phyloP scores from a whole-genome alignment of 345 rosid genomes.

The Lepidium africanum region DNA sequence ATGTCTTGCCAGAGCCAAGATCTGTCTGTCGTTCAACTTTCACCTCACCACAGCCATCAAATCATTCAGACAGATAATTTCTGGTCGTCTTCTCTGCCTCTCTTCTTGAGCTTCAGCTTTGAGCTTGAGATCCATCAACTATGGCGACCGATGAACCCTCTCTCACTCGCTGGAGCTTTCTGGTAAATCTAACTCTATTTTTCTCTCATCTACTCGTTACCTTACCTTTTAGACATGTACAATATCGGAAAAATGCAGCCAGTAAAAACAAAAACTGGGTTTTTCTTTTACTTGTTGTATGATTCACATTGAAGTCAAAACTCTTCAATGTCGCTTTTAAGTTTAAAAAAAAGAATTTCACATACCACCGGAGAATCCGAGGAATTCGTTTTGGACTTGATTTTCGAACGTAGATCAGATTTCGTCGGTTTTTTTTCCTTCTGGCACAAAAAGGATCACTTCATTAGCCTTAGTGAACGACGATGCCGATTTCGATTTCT shows the following conservation, averaged over 20 bases:
- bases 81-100: not conserved
- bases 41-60: not conserved
- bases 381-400: not conserved
- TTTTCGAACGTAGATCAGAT: not conserved
- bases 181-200: conserved; percentile 31
- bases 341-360: not conserved
- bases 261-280: not conserved
- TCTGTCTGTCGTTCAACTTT: conserved; percentile 1
- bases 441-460: not conserved
- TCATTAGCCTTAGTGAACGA: not conserved
- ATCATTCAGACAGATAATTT: not conserved
- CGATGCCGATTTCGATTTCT: conserved; percentile 10
- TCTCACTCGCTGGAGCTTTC: conserved; percentile 82
- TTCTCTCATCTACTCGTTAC: not conserved
- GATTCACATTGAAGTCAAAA: conserved; percentile 4
- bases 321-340: not conserved
- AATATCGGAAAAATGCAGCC: not conserved
- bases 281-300: not conserved
- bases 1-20: not conserved
- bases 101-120: not conserved
- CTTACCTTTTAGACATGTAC: not conserved
- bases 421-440: not conserved
- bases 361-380: conserved; percentile 20
- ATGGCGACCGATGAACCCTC: conserved; percentile 64
- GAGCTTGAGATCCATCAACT: conserved; percentile 7